Conservation (phyloP, 208 protist genomes). For the Acanthamoeba lenticulata region DNA sequence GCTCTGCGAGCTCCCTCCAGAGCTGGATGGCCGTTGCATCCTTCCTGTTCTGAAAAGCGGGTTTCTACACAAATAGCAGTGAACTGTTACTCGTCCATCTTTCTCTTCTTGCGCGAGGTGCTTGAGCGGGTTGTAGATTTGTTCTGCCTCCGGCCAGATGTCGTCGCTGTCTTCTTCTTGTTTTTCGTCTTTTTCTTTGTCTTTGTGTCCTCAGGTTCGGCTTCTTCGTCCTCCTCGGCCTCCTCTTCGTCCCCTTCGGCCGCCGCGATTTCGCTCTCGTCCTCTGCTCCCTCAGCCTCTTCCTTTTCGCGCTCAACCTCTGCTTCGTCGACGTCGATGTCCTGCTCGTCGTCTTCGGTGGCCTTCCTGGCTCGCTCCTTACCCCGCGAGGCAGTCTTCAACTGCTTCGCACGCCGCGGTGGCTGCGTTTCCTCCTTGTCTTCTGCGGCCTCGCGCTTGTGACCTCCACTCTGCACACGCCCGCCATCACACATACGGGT, state of each 20-base stretch:
- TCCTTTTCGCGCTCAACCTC: background rate
- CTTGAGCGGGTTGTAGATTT: background rate
- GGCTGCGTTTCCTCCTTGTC: background rate
- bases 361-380: conserved; percentile 1
- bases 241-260: background rate
- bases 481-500: background rate
- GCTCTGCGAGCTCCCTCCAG: no score
- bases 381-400: background rate
- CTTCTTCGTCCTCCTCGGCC: background rate
- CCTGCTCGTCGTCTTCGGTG: no score
- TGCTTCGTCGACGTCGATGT: no score
- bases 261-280: no score
- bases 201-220: background rate
- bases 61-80: no score
- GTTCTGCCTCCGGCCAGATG: no score
- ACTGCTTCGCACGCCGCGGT: background rate
- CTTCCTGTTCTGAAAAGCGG: no score
- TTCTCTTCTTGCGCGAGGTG: conserved; percentile 46
- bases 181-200: background rate
- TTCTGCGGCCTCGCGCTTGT: conserved; percentile 45
- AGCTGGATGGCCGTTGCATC: no score
- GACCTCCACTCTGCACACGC: background rate
- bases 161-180: conserved; percentile 7
- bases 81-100: background rate
- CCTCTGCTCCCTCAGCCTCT: background rate